Evolutionary conservation across 169 alveolate genomes (phyloP).

Genomic region (Besnoitia besnoiti): DNA sequence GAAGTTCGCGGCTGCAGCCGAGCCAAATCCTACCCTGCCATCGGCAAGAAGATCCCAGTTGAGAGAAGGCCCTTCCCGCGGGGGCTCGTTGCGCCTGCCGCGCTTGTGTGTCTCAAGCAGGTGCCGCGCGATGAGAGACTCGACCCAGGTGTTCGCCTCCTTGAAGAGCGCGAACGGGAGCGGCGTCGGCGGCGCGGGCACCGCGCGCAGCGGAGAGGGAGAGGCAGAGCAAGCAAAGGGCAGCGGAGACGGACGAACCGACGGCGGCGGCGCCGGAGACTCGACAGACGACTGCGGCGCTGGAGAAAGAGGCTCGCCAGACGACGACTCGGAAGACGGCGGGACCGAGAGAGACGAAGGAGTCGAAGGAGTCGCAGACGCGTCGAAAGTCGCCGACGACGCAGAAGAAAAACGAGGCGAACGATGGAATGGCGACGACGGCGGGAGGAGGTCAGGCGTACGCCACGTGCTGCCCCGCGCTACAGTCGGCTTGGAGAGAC

Average conservation of each 20-base stretch:
- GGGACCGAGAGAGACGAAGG: background rate
- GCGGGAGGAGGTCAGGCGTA: no score
- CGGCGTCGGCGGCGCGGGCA: background rate
- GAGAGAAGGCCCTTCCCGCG: background rate
- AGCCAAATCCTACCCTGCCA: conserved; percentile 25
- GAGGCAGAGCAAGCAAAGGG: background rate
- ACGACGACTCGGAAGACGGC: background rate
- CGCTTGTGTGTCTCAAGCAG: background rate
- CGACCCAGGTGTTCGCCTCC: conserved; percentile 21
- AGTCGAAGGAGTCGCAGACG: background rate
- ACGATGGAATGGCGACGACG: background rate
- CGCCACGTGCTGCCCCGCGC: no score
- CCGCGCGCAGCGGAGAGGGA: background rate
- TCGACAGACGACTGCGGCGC: background rate
- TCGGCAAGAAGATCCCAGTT: conserved; percentile 21
- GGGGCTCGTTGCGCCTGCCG: background rate
- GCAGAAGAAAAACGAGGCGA: background rate
- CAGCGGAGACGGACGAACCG: background rate
- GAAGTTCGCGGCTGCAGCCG: no score
- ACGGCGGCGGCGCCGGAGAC: background rate
- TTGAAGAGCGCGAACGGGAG: conserved; percentile 5
- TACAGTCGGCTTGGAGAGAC: no score
- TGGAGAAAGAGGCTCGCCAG: background rate
- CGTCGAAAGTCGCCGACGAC: background rate
- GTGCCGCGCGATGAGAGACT: background rate